Evolutionary conservation across 1,139 yeast species (phyloP).

Genomic region (Geotrichum cucujoidarum): DNA sequence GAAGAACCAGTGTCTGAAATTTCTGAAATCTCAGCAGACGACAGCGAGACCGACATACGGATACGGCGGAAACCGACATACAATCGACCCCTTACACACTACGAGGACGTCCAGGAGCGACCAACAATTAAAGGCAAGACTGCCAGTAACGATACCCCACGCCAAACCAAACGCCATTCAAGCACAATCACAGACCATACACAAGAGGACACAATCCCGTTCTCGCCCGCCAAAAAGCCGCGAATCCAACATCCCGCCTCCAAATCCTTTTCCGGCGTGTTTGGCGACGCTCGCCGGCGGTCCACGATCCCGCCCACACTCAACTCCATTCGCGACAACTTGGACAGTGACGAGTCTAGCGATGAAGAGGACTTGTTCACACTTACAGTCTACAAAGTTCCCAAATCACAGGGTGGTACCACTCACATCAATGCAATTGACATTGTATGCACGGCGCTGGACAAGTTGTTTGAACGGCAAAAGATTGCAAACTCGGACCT

Average conservation of each 20-base stretch:
- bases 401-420: conserved; percentile 15
- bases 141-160: too few relatives aligned
- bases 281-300: not conserved
- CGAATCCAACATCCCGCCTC: not conserved
- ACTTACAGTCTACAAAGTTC: conserved; percentile 16
- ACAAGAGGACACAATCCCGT: too few relatives aligned
- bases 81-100: too few relatives aligned
- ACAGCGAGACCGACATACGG: not conserved
- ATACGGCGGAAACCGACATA: not conserved
- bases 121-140: too few relatives aligned
- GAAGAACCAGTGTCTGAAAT: not conserved
- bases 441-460: conserved; percentile 24
- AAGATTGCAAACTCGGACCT: conserved; percentile 1
- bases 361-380: conserved; percentile 10
- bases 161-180: not conserved
- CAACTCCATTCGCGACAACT: not conserved
- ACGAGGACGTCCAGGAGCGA: too few relatives aligned
- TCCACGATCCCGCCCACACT: not conserved
- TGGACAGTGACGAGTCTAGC: not conserved
- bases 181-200: too few relatives aligned
- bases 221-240: not conserved
- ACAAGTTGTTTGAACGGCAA: conserved; percentile 20
- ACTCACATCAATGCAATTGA: conserved; percentile 27
- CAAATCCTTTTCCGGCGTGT: not conserved
- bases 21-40: not conserved